phyloP scores from a whole-genome alignment of 305 asterid genomes.

The Coffea humblotiana region DNA sequence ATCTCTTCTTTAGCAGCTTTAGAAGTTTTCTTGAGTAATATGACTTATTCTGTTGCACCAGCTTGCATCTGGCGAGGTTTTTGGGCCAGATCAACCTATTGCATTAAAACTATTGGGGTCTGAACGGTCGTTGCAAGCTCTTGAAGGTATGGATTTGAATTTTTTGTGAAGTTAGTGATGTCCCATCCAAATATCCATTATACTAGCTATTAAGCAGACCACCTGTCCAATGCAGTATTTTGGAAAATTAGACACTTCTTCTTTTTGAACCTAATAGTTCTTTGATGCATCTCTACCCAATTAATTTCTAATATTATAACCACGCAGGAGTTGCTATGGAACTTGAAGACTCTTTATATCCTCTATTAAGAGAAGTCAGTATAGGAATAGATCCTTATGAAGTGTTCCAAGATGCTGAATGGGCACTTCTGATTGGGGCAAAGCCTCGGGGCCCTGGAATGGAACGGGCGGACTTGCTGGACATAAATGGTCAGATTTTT shows the following conservation, averaged over 20 bases:
- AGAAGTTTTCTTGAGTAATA: not conserved
- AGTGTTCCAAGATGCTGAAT: slow-evolving; percentile 90
- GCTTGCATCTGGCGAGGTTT: slow-evolving; percentile 98
- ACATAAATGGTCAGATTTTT: slow-evolving; percentile 88
- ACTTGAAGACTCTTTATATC: slow-evolving; percentile 94
- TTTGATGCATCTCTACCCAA: slow-evolving; percentile 13
- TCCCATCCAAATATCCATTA: not conserved
- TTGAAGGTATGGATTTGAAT: slow-evolving; percentile 66
- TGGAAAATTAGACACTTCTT: not conserved
- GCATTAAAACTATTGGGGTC: slow-evolving; percentile 89
- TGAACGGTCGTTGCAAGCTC: slow-evolving; percentile 84
- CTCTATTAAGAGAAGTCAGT: slow-evolving; percentile 90
- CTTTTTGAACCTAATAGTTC: not conserved
- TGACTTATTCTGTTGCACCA: slow-evolving; percentile 30
- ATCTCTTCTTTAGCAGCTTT: not conserved
- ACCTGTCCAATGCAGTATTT: not conserved
- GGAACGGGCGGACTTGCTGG: slow-evolving; percentile 89
- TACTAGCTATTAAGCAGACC: not conserved
- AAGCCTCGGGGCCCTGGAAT: slow-evolving; percentile 99
- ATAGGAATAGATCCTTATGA: slow-evolving; percentile 92
- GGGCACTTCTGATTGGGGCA: slow-evolving; percentile 99
- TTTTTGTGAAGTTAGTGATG: not conserved
- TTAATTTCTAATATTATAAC: not conserved
- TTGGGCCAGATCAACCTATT: slow-evolving; percentile 91
- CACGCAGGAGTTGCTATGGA: slow-evolving; percentile 97